Conservation (phyloP, 352 stramenopile species). For the Hyaloperonospora brassicae region DNA sequence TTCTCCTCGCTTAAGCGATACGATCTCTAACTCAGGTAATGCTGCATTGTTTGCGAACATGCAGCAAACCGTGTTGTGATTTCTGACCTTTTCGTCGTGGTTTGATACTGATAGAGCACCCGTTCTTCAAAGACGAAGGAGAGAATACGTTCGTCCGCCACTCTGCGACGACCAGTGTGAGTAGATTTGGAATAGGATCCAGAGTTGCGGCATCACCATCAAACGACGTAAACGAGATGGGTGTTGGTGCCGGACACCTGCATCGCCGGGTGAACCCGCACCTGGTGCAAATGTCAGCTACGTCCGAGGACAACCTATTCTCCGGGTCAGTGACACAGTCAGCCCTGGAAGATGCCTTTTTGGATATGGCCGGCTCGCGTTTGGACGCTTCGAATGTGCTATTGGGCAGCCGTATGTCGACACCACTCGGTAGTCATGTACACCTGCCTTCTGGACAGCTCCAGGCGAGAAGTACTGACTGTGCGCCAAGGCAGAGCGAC, state of each 20-base stretch:
- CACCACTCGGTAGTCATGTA: background rate
- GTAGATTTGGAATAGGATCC: slow-evolving; percentile 7
- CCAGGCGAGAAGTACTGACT: no score
- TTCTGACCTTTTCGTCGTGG: background rate
- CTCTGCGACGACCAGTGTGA: slow-evolving; percentile 20
- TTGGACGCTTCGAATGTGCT: slow-evolving; percentile 70
- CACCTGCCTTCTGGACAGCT: no score
- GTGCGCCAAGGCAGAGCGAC: no score
- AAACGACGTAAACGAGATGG: slow-evolving; percentile 23
- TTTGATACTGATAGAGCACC: slow-evolving; percentile 35
- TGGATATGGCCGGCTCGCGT: slow-evolving; percentile 76
- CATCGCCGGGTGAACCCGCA: slow-evolving; percentile 45
- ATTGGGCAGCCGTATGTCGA: slow-evolving; percentile 45
- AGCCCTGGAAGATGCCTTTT: slow-evolving; percentile 73
- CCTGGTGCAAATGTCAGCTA: slow-evolving; percentile 44
- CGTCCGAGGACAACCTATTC: slow-evolving; percentile 53
- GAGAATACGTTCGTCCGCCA: slow-evolving; percentile 33
- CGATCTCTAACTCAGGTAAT: slow-evolving; percentile 57
- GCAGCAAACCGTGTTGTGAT: background rate
- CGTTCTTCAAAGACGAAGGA: slow-evolving; percentile 44
- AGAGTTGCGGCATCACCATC: slow-evolving; percentile 15
- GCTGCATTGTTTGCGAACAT: background rate
- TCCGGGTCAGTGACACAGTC: slow-evolving; percentile 69
- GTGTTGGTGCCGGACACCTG: slow-evolving; percentile 22
- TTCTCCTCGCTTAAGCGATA: slow-evolving; percentile 52